These are phyloP conservation scores for Colletotrichum falcatum DNA, from an alignment of 2,329 filamentous ascomycete genomes.

Conservation along the genomic window DNA sequence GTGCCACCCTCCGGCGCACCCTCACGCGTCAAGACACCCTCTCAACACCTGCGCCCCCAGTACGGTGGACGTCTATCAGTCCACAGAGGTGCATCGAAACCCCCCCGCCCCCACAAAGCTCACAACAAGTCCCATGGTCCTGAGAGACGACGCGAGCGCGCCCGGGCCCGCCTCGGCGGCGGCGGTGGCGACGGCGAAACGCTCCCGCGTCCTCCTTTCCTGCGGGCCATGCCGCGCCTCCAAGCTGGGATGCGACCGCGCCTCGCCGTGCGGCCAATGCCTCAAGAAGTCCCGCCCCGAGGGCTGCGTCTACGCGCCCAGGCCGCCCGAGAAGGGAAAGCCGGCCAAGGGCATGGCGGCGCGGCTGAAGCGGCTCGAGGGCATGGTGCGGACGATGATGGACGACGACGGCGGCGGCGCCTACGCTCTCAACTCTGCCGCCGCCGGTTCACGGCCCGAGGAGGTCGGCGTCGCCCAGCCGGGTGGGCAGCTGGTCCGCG, in stretches of 20 bases:
- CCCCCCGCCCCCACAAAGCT: not conserved
- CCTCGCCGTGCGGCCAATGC: constrained; percentile 64
- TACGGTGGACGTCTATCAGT: not conserved
- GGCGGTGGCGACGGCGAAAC: constrained; percentile 49
- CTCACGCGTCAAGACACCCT: not conserved
- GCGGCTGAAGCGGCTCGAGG: constrained; percentile 66
- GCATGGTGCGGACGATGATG: constrained; percentile 69
- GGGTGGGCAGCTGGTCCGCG: constrained; percentile 58
- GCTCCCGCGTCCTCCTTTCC: constrained; percentile 63
- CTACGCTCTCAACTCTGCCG: not conserved
- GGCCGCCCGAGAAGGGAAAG: constrained; percentile 55
- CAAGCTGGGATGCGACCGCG: constrained; percentile 69
- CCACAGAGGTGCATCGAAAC: not conserved
- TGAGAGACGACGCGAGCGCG: not conserved
- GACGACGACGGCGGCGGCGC: constrained; percentile 50
- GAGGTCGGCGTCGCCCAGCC: constrained; percentile 41
- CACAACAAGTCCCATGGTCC: constrained; percentile 3
- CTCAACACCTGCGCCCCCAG: not conserved
- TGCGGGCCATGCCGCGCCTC: constrained; percentile 65
- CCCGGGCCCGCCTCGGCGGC: constrained; percentile 1
- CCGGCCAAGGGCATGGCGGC: constrained; percentile 65
- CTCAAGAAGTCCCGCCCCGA: constrained; percentile 60
- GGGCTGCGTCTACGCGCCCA: constrained; percentile 62
- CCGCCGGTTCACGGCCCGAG: not conserved
- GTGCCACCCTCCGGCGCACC: not conserved